These are phyloP conservation scores for Phytophthora sp. DNA, from an alignment of 352 stramenopile species.

Conservation along the genomic window DNA sequence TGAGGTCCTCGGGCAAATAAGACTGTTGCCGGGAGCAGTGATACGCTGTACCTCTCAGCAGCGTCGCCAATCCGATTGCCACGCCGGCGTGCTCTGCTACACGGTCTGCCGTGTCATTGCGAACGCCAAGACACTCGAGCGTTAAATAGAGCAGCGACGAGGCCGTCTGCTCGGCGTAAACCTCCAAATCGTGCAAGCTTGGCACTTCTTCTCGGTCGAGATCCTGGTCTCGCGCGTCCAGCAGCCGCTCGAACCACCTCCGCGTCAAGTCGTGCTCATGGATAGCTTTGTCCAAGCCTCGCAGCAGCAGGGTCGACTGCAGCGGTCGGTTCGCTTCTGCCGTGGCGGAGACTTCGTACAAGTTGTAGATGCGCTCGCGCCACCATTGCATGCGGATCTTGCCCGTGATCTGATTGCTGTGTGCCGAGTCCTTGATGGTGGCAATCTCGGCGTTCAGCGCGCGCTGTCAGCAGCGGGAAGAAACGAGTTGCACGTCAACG, in stretches of 20 bases:
- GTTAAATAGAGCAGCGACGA: constrained; percentile 91
- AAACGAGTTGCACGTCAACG: neutral
- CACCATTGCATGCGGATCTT: constrained; percentile 95
- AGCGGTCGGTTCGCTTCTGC: constrained; percentile 38
- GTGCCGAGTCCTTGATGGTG: constrained; percentile 88
- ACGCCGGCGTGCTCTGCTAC: constrained; percentile 87
- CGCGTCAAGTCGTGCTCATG: constrained; percentile 80
- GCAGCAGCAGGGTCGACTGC: constrained; percentile 68
- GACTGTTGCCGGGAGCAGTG: constrained; percentile 72
- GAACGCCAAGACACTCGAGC: constrained; percentile 85
- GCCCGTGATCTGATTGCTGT: constrained; percentile 84
- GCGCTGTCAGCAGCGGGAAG: constrained; percentile 53
- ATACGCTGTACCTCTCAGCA: constrained; percentile 79
- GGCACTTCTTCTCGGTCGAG: constrained; percentile 80
- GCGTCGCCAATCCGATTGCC: constrained; percentile 83
- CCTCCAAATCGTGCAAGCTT: constrained; percentile 77
- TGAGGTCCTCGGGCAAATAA: constrained; percentile 84
- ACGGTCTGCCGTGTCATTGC: constrained; percentile 74
- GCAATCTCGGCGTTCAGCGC: constrained; percentile 92
- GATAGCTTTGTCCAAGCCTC: constrained; percentile 70
- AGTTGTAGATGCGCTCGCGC: constrained; percentile 80
- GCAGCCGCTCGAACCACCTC: constrained; percentile 91
- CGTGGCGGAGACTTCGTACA: constrained; percentile 51
- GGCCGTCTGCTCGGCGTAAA: constrained; percentile 89
- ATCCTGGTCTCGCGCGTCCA: constrained; percentile 90